phyloP scores from a whole-genome alignment of 106 monocot genomes.

The Posidonia australis region DNA sequence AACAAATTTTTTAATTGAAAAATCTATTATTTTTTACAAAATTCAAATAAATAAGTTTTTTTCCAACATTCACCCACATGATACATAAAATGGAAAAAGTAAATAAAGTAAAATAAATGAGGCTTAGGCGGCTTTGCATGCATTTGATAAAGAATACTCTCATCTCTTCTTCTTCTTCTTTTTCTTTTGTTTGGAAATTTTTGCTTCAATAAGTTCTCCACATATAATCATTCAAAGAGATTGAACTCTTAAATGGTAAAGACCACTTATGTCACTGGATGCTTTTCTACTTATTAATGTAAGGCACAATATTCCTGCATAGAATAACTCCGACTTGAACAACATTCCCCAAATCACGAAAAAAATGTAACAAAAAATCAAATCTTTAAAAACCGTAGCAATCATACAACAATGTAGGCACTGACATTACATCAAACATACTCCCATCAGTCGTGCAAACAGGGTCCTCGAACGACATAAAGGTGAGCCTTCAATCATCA shows the following conservation, averaged over 20 bases:
- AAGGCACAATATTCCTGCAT: constrained; percentile 61
- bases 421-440: constrained; percentile 89
- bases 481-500: constrained; percentile 58
- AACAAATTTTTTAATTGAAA: no score
- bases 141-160: no score
- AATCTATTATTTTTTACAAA: no score
- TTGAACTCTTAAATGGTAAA: background rate
- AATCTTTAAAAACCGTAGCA: background rate
- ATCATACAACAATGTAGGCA: background rate
- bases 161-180: no score
- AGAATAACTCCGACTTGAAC: background rate
- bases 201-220: background rate
- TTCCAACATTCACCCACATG: no score
- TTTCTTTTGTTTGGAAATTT: no score
- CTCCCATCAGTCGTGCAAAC: constrained; percentile 86
- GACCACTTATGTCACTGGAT: constrained; percentile 45
- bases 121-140: no score
- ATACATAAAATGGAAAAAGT: no score
- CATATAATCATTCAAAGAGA: background rate
- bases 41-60: no score
- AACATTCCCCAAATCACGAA: background rate
- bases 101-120: no score
- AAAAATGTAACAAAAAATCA: background rate
- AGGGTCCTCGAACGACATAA: constrained; percentile 77
- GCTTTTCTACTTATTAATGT: constrained; percentile 58